Evolutionary conservation across 1,284 basidiomycete species (phyloP).

Genomic region (Fomitopsis palustris): DNA sequence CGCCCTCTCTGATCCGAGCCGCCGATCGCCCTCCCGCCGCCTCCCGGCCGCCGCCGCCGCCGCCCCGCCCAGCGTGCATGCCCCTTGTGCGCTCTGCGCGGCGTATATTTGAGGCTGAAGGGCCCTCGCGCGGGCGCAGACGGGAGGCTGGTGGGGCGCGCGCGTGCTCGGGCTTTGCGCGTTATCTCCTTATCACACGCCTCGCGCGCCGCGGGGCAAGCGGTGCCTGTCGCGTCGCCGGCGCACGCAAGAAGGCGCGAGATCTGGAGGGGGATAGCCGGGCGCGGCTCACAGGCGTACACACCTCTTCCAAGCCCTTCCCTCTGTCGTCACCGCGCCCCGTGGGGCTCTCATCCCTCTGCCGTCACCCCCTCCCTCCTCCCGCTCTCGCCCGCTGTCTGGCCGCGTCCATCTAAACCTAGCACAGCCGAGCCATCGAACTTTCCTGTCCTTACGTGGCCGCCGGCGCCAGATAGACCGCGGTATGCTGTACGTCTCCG

Average conservation of each 20-base stretch:
- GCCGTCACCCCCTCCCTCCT: not conserved
- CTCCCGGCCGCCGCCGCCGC: not conserved
- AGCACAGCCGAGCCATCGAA: not conserved
- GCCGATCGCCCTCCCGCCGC: not conserved
- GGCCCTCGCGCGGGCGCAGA: not conserved
- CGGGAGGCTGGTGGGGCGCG: conserved; percentile 2
- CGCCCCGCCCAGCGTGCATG: not conserved
- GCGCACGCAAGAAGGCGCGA: not conserved
- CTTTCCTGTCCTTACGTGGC: not conserved
- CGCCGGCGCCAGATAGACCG: not conserved
- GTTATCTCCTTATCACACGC: conserved; percentile 4
- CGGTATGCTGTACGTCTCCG: not conserved
- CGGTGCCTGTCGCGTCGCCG: not conserved
- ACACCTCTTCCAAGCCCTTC: not conserved
- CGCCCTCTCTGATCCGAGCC: conserved; percentile 3
- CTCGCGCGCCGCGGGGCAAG: not conserved
- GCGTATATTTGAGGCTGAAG: not conserved
- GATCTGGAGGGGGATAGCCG: not conserved
- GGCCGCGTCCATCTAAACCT: not conserved
- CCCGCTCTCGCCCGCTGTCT: not conserved
- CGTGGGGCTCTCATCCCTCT: not conserved
- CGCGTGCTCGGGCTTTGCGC: not conserved
- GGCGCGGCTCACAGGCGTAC: not conserved
- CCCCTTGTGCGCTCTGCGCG: not conserved
- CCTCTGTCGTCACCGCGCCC: not conserved